Conservation (phyloP, 2,329 filamentous ascomycete genomes). For the Sarocladium strictum region DNA sequence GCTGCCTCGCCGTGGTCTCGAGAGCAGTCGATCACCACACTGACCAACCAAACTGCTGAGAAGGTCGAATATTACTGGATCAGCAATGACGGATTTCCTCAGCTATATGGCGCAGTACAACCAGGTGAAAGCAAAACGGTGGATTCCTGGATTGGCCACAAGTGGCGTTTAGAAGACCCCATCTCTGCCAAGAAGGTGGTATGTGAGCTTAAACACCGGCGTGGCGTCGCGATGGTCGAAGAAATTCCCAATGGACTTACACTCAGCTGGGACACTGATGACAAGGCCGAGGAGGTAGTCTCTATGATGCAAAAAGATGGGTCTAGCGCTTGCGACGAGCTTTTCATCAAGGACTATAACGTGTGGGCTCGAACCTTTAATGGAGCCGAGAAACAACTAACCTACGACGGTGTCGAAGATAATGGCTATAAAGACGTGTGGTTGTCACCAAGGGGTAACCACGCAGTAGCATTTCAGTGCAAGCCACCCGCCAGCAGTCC, state of each 20-base stretch:
- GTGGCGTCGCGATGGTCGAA: constrained; percentile 4
- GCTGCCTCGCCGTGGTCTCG: constrained; percentile 14
- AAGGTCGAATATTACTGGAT: constrained; percentile 19
- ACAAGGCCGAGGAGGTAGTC: not conserved
- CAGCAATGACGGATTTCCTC: constrained; percentile 15
- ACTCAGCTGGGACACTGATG: constrained; percentile 6
- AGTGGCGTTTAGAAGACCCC: constrained; percentile 12
- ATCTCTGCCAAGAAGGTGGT: constrained; percentile 3
- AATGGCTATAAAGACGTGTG: constrained; percentile 15
- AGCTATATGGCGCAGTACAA: constrained; percentile 11
- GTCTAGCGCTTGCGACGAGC: not conserved
- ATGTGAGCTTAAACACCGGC: constrained; percentile 9
- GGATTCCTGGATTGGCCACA: constrained; percentile 12
- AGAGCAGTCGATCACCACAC: constrained; percentile 13
- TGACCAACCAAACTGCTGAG: constrained; percentile 19
- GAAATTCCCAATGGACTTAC: constrained; percentile 9
- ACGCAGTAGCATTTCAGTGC: constrained; percentile 19
- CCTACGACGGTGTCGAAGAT: constrained; percentile 14
- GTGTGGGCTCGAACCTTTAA: constrained; percentile 1
- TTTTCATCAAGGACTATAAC: constrained; percentile 10
- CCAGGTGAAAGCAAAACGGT: constrained; percentile 1
- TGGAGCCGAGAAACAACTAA: constrained; percentile 13
- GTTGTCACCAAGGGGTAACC: constrained; percentile 13
- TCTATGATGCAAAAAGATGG: not conserved
- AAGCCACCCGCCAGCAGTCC: constrained; percentile 13